Evolutionary conservation across 2,329 filamentous ascomycete species (phyloP).

Genomic region (Stemphylium beticola): DNA sequence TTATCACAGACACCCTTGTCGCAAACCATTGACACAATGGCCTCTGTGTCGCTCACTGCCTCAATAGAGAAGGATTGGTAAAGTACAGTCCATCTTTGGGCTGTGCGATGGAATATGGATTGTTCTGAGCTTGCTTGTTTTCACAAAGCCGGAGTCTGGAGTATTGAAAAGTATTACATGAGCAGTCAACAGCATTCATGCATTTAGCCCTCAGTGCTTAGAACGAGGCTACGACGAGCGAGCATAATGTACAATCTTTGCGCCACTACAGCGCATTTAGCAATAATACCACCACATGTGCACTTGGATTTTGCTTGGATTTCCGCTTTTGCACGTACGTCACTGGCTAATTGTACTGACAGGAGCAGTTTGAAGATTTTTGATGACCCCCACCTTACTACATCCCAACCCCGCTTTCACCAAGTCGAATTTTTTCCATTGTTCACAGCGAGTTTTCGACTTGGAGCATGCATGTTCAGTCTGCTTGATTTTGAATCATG

Average conservation of each 20-base stretch:
- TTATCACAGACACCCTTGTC: background rate
- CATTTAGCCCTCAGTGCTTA: background rate
- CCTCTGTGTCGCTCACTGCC: conserved; percentile 8
- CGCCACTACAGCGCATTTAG: background rate
- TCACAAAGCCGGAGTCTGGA: background rate
- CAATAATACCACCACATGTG: background rate
- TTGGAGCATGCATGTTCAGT: no score
- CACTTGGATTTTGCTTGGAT: background rate
- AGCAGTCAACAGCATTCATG: background rate
- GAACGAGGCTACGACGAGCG: background rate
- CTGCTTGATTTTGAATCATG: no score
- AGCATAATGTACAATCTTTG: conserved; percentile 1
- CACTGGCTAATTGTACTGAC: no score
- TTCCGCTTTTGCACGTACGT: background rate
- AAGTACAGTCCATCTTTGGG: background rate
- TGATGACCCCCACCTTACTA: no score
- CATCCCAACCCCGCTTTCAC: no score
- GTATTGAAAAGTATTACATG: background rate
- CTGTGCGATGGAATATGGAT: background rate
- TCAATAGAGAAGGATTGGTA: conserved; percentile 13
- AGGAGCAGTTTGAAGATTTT: no score
- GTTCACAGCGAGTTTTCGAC: no score
- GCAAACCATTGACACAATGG: conserved; percentile 6
- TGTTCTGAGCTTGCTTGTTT: background rate
- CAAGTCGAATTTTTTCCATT: no score